Conservation (phyloP, 2,329 filamentous ascomycete genomes). For the Xylariaceae sp. region DNA sequence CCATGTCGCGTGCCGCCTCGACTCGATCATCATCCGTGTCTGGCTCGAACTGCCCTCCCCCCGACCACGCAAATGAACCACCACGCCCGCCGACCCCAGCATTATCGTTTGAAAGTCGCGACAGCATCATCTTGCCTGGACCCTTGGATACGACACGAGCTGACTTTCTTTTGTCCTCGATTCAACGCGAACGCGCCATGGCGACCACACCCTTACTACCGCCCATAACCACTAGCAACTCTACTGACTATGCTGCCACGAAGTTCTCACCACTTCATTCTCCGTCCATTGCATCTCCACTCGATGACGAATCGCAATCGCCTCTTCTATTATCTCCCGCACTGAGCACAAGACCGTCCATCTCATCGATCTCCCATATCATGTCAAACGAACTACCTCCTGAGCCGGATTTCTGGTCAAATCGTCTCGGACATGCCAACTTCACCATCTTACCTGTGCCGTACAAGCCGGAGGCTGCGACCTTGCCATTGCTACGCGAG, state of each 20-base stretch:
- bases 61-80: constrained; percentile 45
- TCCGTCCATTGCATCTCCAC: constrained; percentile 65
- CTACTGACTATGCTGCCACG: constrained; percentile 39
- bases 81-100: constrained; percentile 57
- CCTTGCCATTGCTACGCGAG: constrained; percentile 52
- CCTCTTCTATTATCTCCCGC: constrained; percentile 58
- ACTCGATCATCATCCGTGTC: constrained; percentile 77
- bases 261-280: constrained; percentile 81
- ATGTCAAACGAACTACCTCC: constrained; percentile 39
- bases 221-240: constrained; percentile 63
- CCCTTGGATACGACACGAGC: constrained; percentile 50
- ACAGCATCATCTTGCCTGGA: constrained; percentile 46
- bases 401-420: constrained; percentile 74
- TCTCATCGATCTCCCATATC: constrained; percentile 63
- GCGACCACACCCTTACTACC: constrained; percentile 81
- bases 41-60: constrained; percentile 45
- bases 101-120: constrained; percentile 54
- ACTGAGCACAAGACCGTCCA: constrained; percentile 70
- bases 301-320: constrained; percentile 36
- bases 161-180: constrained; percentile 45
- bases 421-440: constrained; percentile 84
- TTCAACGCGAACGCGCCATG: constrained; percentile 53
- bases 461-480: constrained; percentile 61
- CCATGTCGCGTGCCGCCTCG: constrained; percentile 63
- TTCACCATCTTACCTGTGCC: constrained; percentile 82